phyloP scores from a whole-genome alignment of 306 rosid genomes.

The Pterocarpus macrocarpus region DNA sequence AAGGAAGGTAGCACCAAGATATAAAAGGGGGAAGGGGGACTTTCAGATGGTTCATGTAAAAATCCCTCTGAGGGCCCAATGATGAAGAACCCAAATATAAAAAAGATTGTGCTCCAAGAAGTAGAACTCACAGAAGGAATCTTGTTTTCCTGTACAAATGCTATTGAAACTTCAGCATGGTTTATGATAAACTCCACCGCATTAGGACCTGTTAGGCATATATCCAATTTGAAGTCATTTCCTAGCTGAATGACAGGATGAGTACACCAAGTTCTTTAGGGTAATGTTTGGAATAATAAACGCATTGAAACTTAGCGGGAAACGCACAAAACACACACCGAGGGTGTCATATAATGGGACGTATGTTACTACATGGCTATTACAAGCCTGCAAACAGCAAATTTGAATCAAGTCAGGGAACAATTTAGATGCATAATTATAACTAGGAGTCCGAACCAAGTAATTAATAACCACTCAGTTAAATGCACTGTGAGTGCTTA shows the following conservation, averaged over 20 bases:
- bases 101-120: slow-evolving; percentile 31
- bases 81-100: neutral
- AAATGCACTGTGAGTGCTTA: neutral
- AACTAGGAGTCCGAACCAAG: neutral
- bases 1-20: slow-evolving; percentile 3
- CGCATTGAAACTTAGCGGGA: slow-evolving; percentile 6
- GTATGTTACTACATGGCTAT: slow-evolving; percentile 75
- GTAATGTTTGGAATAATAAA: slow-evolving; percentile 5
- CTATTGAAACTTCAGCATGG: slow-evolving; percentile 91
- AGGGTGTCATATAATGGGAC: slow-evolving; percentile 90
- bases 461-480: neutral
- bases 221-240: slow-evolving; percentile 36
- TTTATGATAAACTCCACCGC: slow-evolving; percentile 92
- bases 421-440: neutral
- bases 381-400: slow-evolving; percentile 78
- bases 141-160: slow-evolving; percentile 88
- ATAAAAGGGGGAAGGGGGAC: neutral
- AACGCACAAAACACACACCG: slow-evolving; percentile 60
- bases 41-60: neutral
- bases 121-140: slow-evolving; percentile 78
- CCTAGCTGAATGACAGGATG: neutral
- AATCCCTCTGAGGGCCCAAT: neutral
- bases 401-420: slow-evolving; percentile 33
- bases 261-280: neutral
- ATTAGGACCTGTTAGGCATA: slow-evolving; percentile 75